phyloP scores from a whole-genome alignment of 2,329 filamentous ascomycete genomes.

The Aspergillus novofumigatus region DNA sequence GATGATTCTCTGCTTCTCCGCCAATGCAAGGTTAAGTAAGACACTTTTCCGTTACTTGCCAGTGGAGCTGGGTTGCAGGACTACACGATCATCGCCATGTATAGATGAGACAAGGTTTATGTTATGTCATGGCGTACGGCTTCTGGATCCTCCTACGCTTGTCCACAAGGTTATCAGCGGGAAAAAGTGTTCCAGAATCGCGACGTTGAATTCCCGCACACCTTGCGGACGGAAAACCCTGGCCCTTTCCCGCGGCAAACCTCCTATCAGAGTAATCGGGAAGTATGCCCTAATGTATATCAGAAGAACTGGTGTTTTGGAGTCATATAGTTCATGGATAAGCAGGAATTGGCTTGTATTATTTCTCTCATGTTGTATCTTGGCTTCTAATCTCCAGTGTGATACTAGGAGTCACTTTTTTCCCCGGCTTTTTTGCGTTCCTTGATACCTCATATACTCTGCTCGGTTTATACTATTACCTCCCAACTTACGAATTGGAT shows the following conservation, averaged over 20 bases:
- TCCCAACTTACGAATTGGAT: background rate
- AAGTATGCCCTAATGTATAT: conserved; percentile 27
- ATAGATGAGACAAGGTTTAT: conserved; percentile 13
- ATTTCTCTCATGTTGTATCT: conserved; percentile 4
- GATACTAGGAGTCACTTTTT: background rate
- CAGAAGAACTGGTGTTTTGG: conserved; percentile 19
- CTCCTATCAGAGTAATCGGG: conserved; percentile 14
- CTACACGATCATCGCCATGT: conserved; percentile 6
- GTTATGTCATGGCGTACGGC: conserved; percentile 20
- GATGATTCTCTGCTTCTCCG: conserved; percentile 17
- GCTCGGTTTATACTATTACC: background rate
- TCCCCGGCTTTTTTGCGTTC: background rate
- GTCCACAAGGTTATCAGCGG: conserved; percentile 30
- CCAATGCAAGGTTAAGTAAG: conserved; percentile 14
- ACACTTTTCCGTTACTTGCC: conserved; percentile 19
- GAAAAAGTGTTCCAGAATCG: conserved; percentile 21
- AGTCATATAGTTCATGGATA: conserved; percentile 21
- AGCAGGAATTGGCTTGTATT: conserved; percentile 11
- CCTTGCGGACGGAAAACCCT: conserved; percentile 30
- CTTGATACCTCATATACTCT: background rate
- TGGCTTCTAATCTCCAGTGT: background rate
- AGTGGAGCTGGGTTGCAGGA: conserved; percentile 17
- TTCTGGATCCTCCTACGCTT: conserved; percentile 17
- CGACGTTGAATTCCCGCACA: conserved; percentile 16
- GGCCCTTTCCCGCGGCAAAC: conserved; percentile 35